Evolutionary conservation across 108 stramenopile species (phyloP), one percentile per base, ranked within the genome.

Genomic region (Pseudonitzschia delicatissima): DNA sequence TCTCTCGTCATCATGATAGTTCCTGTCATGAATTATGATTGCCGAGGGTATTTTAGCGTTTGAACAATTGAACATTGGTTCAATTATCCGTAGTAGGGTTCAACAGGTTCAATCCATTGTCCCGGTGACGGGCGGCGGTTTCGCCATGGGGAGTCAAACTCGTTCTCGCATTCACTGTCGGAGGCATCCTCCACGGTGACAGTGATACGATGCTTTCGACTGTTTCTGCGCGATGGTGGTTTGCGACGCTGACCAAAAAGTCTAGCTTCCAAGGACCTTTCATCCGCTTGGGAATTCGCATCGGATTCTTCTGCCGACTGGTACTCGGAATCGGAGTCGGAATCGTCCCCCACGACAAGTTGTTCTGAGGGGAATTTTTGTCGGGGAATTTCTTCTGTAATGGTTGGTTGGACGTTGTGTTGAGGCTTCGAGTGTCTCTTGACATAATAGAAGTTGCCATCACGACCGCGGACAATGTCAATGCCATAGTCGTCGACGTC

Each of bases 161-260:
- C 65, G 34, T 85, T 79, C 34, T 80, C 84, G 27, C 64, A 57
- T 65, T 85, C 84, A 39, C 80, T 80, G 28, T 82, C 77, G 0
- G 79, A 77, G 18, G 82, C 84, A 76, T 85, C 82, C 36, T 85
- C 84, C 27, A 85, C 81, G 15, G 69, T 55, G n/a, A 84, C 59
- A 15, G 64, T 57, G 18, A 64, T 60, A 21, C 47, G 47, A 5
- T 23, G 47, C 23, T 17, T 39, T 57, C 11, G 58, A 51, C 37
- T 77, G 49, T 51, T 0, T 59, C n/a, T 57, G 37, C 50, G 21
- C 40, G 3, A 3, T 28, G 2, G 47, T 51, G 2, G 28, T 61
- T 33, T 69, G 45, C 5, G 15, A 6, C 13, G n/a, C 5, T 29
- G 27, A 45, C 25, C 25, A 37, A 31, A 23, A 11, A 26, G 27